These are phyloP conservation scores for Trichoderma asperellum DNA, from an alignment of 2,329 filamentous ascomycete genomes.

Conservation along the genomic window DNA sequence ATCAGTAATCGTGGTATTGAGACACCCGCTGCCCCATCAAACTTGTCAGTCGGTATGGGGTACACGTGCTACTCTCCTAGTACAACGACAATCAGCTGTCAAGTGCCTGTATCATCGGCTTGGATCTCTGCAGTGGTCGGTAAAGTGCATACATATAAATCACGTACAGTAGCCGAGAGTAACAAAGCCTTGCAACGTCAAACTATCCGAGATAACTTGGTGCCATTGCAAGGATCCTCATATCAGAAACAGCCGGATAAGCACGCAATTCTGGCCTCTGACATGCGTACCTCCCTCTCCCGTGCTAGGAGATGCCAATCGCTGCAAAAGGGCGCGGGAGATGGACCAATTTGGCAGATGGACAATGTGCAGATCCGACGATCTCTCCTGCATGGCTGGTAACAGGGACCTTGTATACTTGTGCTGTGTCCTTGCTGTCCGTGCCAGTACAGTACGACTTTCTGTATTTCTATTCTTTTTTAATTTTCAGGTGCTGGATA, in stretches of 20 bases:
- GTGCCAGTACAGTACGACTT: neutral
- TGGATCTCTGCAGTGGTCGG: neutral
- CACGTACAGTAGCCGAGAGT: neutral
- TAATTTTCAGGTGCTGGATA: neutral
- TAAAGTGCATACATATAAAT: no score
- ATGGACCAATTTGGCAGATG: constrained; percentile 22
- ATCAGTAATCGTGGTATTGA: neutral
- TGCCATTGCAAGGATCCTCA: neutral
- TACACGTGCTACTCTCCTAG: neutral
- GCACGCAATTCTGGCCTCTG: constrained; percentile 6
- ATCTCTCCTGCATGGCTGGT: neutral
- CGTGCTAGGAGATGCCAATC: constrained; percentile 12
- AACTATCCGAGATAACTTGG: neutral
- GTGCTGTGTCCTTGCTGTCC: neutral
- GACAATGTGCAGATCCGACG: constrained; percentile 1
- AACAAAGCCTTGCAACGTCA: neutral
- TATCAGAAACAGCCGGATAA: neutral
- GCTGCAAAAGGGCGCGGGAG: constrained; percentile 18
- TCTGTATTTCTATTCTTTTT: neutral
- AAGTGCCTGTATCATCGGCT: neutral
- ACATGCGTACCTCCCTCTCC: constrained; percentile 1
- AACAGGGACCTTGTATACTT: neutral
- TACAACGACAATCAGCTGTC: constrained; percentile 2
- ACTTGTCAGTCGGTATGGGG: neutral
- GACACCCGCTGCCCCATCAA: neutral